Conservation (phyloP, 2,329 filamentous ascomycete genomes). For the Nannizziopsis arthrosporioides region DNA sequence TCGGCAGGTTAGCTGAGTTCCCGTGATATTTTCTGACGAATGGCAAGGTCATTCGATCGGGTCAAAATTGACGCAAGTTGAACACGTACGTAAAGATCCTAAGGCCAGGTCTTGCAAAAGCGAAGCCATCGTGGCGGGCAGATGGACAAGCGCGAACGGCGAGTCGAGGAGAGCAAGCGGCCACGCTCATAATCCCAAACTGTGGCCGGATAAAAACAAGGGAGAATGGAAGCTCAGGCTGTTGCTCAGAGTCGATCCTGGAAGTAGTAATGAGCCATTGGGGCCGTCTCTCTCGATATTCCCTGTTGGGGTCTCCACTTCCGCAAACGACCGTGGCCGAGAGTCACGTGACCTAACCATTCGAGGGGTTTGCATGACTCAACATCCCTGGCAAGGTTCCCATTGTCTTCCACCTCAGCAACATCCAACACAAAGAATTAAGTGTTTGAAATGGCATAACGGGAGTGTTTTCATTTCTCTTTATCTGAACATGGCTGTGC, state of each 20-base stretch:
- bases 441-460: too few species aligned
- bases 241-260: background rate
- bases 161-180: conserved; percentile 23
- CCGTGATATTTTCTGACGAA: background rate
- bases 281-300: background rate
- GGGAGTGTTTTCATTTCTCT: too few species aligned
- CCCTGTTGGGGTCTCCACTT: too few species aligned
- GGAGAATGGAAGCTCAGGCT: background rate
- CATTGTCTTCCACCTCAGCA: background rate
- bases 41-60: background rate
- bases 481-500: too few species aligned
- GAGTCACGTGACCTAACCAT: too few species aligned
- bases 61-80: background rate
- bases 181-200: conserved; percentile 29
- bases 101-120: conserved; percentile 27
- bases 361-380: too few species aligned
- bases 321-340: too few species aligned
- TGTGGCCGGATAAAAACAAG: background rate
- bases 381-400: background rate
- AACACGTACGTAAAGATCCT: conserved; percentile 28
- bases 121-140: conserved; percentile 23
- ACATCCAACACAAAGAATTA: too few species aligned
- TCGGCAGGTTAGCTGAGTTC: background rate
- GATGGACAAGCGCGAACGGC: conserved; percentile 24
- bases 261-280: background rate